These are phyloP conservation scores for Marchantia paleacea DNA, from an alignment of 225 moss, liverwort and hornwort species.

Conservation along the genomic window DNA sequence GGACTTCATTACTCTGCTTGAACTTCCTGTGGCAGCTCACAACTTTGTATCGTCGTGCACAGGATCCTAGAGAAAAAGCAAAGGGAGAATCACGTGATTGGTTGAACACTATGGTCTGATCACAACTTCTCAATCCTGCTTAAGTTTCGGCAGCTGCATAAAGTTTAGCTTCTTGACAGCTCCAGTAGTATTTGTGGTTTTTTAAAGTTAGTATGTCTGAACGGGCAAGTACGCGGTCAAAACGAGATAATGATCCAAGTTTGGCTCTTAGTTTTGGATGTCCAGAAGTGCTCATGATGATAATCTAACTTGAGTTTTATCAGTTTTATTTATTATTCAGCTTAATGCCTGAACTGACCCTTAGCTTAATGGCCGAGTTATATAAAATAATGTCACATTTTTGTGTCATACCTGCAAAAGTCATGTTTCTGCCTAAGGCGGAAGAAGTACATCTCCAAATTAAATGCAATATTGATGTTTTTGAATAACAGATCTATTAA, in stretches of 20 bases:
- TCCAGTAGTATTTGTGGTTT: neutral
- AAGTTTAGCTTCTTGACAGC: neutral
- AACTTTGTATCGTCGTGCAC: constrained; percentile 17
- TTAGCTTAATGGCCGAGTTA: no score
- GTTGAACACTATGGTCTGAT: constrained; percentile 78
- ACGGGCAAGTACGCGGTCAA: neutral
- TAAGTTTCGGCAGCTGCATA: neutral
- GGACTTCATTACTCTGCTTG: neutral
- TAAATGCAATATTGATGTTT: neutral
- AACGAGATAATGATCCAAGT: neutral
- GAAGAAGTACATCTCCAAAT: neutral
- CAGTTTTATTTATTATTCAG: no score
- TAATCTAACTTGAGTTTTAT: neutral
- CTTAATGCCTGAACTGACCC: neutral
- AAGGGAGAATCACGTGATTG: constrained; percentile 94
- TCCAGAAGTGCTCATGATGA: neutral
- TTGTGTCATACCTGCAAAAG: neutral
- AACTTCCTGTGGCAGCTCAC: neutral
- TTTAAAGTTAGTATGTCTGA: neutral
- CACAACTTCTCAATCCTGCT: neutral
- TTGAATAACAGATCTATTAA: neutral
- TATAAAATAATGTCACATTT: no score
- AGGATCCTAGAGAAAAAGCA: constrained; percentile 96
- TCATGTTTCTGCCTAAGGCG: neutral
- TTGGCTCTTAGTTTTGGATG: neutral